phyloP scores from a whole-genome alignment of 2,329 filamentous ascomycete species.

The Alternaria hordeiaustralica region DNA sequence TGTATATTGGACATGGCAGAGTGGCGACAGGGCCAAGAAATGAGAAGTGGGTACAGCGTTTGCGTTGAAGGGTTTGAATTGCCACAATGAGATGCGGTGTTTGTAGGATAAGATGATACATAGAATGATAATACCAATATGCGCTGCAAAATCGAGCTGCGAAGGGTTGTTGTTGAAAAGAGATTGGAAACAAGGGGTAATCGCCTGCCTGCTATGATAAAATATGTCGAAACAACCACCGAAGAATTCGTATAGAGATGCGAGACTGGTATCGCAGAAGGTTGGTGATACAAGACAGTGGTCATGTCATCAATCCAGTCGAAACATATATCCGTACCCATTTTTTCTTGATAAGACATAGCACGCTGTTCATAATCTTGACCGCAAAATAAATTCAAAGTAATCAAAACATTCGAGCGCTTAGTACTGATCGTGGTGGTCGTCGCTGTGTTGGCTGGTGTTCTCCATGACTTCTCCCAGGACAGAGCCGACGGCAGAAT shows the following conservation, averaged over 20 bases:
- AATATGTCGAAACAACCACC: constrained; percentile 32
- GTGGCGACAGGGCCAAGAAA: constrained; percentile 3
- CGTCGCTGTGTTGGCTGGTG: constrained; percentile 42
- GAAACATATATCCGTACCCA: constrained; percentile 13
- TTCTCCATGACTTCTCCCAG: constrained; percentile 47
- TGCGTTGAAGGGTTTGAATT: background rate
- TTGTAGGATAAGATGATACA: constrained; percentile 38
- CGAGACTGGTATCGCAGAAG: constrained; percentile 17
- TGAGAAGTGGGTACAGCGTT: constrained; percentile 2
- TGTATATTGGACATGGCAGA: background rate
- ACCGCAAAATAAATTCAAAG: constrained; percentile 13
- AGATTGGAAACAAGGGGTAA: background rate
- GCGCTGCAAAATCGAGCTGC: background rate
- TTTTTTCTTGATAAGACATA: constrained; percentile 7
- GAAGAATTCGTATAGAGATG: constrained; percentile 16
- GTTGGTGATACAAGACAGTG: constrained; percentile 3
- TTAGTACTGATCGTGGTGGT: constrained; percentile 35
- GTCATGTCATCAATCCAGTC: constrained; percentile 14
- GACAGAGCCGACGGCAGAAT: constrained; percentile 43
- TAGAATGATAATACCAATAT: constrained; percentile 43
- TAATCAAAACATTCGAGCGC: constrained; percentile 1
- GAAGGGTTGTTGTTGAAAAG: background rate
- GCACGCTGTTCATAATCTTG: background rate
- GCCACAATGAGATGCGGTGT: constrained; percentile 4
- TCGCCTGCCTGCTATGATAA: constrained; percentile 10